Conservation (phyloP, 805 yeast species). For the Huiozyma sinensis region DNA sequence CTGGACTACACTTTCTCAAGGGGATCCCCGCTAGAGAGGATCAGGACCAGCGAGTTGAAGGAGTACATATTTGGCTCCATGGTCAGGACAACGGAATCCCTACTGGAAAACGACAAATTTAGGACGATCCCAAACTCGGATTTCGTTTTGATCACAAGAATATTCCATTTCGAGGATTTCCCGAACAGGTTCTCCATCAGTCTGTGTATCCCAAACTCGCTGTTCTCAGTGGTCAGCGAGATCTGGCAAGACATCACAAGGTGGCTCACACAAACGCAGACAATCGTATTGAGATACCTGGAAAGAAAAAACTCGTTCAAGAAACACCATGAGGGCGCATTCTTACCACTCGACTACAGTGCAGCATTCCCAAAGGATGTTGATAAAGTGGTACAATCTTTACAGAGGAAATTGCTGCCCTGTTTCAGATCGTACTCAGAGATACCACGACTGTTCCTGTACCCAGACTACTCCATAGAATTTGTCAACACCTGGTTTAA, state of each 20-base stretch:
- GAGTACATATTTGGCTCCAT: constrained; percentile 34
- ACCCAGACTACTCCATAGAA: constrained; percentile 20
- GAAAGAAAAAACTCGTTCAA: neutral
- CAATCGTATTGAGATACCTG: constrained; percentile 7
- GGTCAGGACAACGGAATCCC: constrained; percentile 23
- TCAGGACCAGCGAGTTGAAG: constrained; percentile 26
- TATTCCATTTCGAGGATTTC: constrained; percentile 19
- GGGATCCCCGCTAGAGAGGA: constrained; percentile 16
- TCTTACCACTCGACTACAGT: constrained; percentile 1
- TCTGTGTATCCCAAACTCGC: constrained; percentile 21
- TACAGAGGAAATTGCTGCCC: constrained; percentile 25
- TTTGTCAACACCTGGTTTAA: constrained; percentile 31
- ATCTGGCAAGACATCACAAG: constrained; percentile 24
- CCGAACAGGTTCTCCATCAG: constrained; percentile 27
- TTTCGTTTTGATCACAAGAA: constrained; percentile 26
- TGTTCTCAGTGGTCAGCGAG: constrained; percentile 24
- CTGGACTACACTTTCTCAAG: constrained; percentile 26
- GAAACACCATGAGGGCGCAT: neutral
- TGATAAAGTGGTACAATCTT: constrained; percentile 15
- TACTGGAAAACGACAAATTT: constrained; percentile 20
- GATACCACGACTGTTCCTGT: constrained; percentile 30
- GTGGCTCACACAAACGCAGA: constrained; percentile 25
- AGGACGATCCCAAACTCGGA: constrained; percentile 21
- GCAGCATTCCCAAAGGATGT: constrained; percentile 12
- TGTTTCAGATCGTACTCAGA: constrained; percentile 23